Conservation (phyloP, 2,329 filamentous ascomycete genomes). For the Daldinia sp. region DNA sequence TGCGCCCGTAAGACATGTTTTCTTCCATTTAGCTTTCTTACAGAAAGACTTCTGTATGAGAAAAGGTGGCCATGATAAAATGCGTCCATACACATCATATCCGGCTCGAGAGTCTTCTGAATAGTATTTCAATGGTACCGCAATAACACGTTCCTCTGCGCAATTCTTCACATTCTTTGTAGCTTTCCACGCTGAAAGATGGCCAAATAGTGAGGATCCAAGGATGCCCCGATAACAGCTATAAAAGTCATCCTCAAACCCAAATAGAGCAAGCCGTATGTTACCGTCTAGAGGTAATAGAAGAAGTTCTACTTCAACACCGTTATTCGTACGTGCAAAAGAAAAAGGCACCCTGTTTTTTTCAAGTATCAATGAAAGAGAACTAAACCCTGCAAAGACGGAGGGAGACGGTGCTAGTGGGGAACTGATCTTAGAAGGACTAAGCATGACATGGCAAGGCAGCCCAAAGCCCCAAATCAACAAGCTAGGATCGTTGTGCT, state of each 20-base stretch:
- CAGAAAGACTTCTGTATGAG: background rate
- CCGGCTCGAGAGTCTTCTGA: background rate
- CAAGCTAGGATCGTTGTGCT: background rate
- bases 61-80: slow-evolving; percentile 1
- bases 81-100: background rate
- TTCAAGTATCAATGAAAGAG: background rate
- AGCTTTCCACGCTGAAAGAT: background rate
- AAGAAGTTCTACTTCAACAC: background rate
- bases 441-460: background rate
- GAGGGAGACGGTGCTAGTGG: background rate
- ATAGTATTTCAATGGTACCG: background rate
- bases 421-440: background rate
- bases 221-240: background rate
- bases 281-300: background rate
- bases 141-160: background rate
- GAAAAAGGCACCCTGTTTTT: background rate
- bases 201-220: background rate
- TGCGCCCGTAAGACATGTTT: too few relatives aligned
- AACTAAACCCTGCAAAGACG: background rate
- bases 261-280: background rate
- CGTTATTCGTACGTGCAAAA: background rate
- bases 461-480: background rate
- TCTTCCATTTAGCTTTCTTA: background rate
- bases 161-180: background rate
- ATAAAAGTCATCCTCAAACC: background rate